These are phyloP conservation scores for Apiotrichum sp. DNA, from an alignment of 1,284 basidiomycete species.

Conservation along the genomic window DNA sequence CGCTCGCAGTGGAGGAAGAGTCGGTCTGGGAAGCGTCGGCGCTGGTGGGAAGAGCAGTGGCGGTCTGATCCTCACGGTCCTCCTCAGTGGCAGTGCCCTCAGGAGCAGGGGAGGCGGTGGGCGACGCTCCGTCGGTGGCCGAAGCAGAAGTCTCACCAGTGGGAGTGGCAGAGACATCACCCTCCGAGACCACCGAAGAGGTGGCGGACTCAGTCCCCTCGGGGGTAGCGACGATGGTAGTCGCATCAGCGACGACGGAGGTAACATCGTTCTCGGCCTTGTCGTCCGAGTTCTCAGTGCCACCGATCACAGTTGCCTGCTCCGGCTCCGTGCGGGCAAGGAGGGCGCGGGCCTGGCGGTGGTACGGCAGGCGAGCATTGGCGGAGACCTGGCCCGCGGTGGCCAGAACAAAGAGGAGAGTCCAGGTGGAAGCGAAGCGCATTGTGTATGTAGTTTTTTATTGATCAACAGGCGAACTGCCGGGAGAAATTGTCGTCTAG, in stretches of 20 bases:
- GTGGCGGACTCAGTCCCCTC: background rate
- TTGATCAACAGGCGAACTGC: background rate
- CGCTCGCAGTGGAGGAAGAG: background rate
- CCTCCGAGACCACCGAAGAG: background rate
- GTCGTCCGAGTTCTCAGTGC: background rate
- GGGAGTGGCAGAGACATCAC: too few species aligned
- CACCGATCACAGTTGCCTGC: too few species aligned
- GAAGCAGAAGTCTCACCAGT: background rate
- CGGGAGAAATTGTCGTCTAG: background rate
- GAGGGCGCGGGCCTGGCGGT: conserved; percentile 1
- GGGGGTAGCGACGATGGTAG: background rate
- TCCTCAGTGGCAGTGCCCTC: background rate
- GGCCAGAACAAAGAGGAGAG: conserved; percentile 14
- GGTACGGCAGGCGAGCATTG: background rate
- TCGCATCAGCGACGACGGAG: background rate
- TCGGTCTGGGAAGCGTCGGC: too few species aligned
- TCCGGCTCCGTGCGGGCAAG: background rate
- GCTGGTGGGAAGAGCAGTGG: too few species aligned
- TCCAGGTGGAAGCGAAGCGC: conserved; percentile 13
- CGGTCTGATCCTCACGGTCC: too few species aligned
- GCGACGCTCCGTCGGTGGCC: background rate
- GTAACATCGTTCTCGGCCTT: background rate
- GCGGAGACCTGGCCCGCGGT: conserved; percentile 13
- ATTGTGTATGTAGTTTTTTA: conserved; percentile 3
- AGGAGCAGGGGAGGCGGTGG: background rate